These are phyloP conservation scores for Phytophthora ramorum DNA, from an alignment of 352 stramenopile genomes.

Conservation along the genomic window DNA sequence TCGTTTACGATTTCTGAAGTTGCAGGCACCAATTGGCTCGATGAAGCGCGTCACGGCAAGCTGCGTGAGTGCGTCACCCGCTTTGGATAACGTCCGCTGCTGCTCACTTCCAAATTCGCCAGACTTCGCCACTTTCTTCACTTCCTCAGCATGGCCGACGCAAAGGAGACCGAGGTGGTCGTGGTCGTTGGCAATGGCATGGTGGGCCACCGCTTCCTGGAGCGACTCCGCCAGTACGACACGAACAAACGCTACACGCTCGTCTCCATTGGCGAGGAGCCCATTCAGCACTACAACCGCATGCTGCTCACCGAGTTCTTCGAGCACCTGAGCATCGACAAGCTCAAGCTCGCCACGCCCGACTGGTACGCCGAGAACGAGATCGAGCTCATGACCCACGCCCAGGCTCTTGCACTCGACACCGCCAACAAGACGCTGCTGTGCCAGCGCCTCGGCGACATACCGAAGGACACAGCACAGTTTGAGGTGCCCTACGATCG, in stretches of 20 bases:
- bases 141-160: conserved; percentile 23
- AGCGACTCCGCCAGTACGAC: conserved; percentile 75
- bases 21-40: conserved; percentile 32
- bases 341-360: conserved; percentile 82
- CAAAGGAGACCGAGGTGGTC: conserved; percentile 56
- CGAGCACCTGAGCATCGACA: conserved; percentile 89
- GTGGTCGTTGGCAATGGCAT: conserved; percentile 94
- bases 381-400: conserved; percentile 81
- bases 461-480: conserved; percentile 40
- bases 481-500: conserved; percentile 85
- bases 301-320: conserved; percentile 94
- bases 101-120: conserved; percentile 31
- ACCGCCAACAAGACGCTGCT: conserved; percentile 73
- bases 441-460: conserved; percentile 38
- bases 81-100: conserved; percentile 13
- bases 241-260: conserved; percentile 67
- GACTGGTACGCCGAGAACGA: conserved; percentile 88
- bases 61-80: conserved; percentile 7
- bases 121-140: not conserved
- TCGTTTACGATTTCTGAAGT: conserved; percentile 33
- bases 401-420: conserved; percentile 84
- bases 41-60: conserved; percentile 32
- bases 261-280: conserved; percentile 93
- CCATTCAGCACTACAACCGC: conserved; percentile 91
- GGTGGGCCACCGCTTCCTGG: conserved; percentile 92